phyloP scores from a whole-genome alignment of 2,329 filamentous ascomycete genomes.

The Arthrinium puccinioides region DNA sequence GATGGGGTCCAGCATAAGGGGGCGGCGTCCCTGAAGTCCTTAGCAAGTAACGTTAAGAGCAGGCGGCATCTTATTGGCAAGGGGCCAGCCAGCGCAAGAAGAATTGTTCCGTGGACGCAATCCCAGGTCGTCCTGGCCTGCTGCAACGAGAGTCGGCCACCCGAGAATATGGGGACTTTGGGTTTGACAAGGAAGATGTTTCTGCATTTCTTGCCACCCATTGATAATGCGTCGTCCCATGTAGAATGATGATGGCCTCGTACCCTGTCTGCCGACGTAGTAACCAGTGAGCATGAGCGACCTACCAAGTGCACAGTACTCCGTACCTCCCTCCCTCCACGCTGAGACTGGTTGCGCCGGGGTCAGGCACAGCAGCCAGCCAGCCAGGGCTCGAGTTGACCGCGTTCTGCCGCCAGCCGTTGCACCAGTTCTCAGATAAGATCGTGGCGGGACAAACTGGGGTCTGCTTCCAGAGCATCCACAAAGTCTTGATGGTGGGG shows the following conservation, averaged over 20 bases:
- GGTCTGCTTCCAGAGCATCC: constrained; percentile 1
- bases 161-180: no score
- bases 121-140: neutral
- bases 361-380: no score
- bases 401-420: constrained; percentile 2
- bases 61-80: neutral
- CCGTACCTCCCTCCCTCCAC: no score
- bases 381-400: no score
- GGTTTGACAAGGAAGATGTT: neutral
- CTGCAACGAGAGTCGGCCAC: constrained; percentile 1
- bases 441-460: constrained; percentile 2
- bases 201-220: neutral
- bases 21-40: no score
- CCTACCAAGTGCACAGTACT: no score
- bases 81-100: constrained; percentile 1
- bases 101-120: constrained; percentile 1
- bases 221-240: neutral
- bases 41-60: no score
- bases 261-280: no score
- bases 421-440: constrained; percentile 1
- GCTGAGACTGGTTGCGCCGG: no score
- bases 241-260: neutral
- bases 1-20: no score
- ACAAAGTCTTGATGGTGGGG: constrained; percentile 4
- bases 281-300: no score